Base-by-base conservation (phyloP, 345 rosid genomes). In the Clausena lansium region DNA sequence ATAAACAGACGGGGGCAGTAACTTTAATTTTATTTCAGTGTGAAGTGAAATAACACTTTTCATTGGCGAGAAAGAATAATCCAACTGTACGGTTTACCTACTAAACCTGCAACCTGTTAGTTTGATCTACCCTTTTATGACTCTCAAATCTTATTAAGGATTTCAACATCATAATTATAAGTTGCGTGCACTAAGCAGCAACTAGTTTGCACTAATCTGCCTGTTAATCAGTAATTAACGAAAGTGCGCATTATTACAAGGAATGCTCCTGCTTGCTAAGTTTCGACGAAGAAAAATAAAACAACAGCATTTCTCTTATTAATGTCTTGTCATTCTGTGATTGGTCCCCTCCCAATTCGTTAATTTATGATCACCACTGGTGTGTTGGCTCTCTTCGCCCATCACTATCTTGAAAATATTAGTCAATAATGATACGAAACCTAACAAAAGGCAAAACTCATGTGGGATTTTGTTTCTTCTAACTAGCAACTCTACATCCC, bases 141-240 rank as follows among this genome's bases (percentile, higher is more conserved):
- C 20, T 14, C 66, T 28, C 64, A 60, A 25, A 52, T 17, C 57
- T 52, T 17, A 17, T 17, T 52, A 17, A 19, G 17, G 57, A 52
- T 52, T 52, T 52, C 5, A 52, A 17, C 36, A 58, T 24, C 54
- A 2, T 25, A 73, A 39, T 39, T 17, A 39, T 20, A 5, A 20
- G 62, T 52, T 71, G 63, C 62, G 27, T 71, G 62, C 74, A 2
- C 74, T 52, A 8, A 19, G 74, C 74, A 74, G 5, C 19, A 39
- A 39, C 41, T 74, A 15, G 35, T 47, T 15, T 38, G 67, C 14
- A 25, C 4, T 28, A 22, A 41, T 25, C 59, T 63, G 67, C 62
- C 30, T 20, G 66, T 59, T 67, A 71, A 62, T 50, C 52, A 68
- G 24, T 27, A 39, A 4, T 52, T 30, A 55, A 17, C 2, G n/a